Evolutionary conservation across 2,329 filamentous ascomycete genomes (phyloP).

Genomic region (Alternaria panax): DNA sequence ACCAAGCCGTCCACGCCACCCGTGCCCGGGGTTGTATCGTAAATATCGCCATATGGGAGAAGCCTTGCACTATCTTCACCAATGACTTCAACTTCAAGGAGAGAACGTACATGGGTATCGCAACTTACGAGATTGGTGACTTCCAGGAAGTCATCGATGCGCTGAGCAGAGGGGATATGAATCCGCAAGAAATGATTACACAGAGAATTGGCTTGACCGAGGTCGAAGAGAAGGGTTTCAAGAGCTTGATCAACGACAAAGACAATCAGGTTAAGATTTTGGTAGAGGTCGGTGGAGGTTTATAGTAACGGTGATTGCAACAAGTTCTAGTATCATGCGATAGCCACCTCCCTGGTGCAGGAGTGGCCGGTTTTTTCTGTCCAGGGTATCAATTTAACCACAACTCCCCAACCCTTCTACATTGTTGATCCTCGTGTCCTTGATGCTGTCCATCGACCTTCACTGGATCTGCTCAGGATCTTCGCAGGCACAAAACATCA

Average conservation of each 20-base stretch:
- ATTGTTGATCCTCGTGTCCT: neutral
- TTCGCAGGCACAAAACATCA: neutral
- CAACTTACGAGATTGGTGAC: slow-evolving; percentile 61
- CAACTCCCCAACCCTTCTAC: neutral
- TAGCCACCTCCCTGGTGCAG: neutral
- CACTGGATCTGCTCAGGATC: neutral
- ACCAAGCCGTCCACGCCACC: slow-evolving; percentile 58
- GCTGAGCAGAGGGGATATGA: slow-evolving; percentile 54
- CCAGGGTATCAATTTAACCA: neutral
- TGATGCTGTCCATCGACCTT: neutral
- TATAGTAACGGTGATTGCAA: neutral
- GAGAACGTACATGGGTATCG: slow-evolving; percentile 60
- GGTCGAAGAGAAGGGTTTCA: slow-evolving; percentile 58
- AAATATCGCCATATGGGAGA: slow-evolving; percentile 65
- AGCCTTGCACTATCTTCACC: slow-evolving; percentile 57
- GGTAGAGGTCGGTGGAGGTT: slow-evolving; percentile 49
- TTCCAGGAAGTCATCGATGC: slow-evolving; percentile 57
- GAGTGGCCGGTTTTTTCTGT: neutral
- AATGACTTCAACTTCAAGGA: slow-evolving; percentile 63
- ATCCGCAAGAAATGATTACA: slow-evolving; percentile 58
- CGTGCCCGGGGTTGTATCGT: slow-evolving; percentile 61
- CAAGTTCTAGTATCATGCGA: neutral
- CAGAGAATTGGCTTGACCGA: slow-evolving; percentile 56
- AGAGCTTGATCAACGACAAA: slow-evolving; percentile 57
- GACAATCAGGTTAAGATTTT: slow-evolving; percentile 60